phyloP scores from a whole-genome alignment of 192 early-diverging fungal genomes.

The Linnemannia exigua region DNA sequence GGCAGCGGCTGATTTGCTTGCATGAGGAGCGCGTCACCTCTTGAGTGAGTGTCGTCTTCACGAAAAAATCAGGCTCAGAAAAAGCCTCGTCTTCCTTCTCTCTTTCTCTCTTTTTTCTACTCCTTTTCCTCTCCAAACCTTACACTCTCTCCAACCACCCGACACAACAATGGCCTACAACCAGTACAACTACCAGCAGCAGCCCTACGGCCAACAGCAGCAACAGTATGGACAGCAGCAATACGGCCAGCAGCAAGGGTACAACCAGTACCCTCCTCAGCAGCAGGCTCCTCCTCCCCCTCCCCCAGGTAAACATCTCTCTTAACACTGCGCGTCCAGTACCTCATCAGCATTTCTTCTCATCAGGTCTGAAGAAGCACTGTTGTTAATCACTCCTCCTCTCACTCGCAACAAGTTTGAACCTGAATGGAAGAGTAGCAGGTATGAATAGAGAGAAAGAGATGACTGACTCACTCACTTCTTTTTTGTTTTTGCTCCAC shows the following conservation, averaged over 20 bases:
- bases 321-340: no score
- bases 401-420: no score
- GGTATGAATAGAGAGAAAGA: no score
- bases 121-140: not conserved
- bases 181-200: slow-evolving; percentile 41
- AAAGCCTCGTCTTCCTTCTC: not conserved
- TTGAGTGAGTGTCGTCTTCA: no score
- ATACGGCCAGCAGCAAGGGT: not conserved
- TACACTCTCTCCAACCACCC: not conserved
- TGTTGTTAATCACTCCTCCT: no score
- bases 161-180: slow-evolving; percentile 42
- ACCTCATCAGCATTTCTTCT: no score
- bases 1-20: no score
- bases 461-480: not conserved
- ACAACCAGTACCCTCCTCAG: slow-evolving; percentile 6
- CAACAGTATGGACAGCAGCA: slow-evolving; percentile 25
- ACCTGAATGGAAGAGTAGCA: no score
- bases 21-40: no score
- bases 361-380: no score
- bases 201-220: slow-evolving; percentile 28
- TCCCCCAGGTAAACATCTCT: not conserved
- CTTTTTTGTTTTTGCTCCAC: not conserved
- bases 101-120: not conserved
- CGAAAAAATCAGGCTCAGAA: no score
- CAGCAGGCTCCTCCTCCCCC: slow-evolving; percentile 20